Evolutionary conservation across 2,329 filamentous ascomycete genomes (phyloP), one percentile per base, ranked within the genome.

Genomic region (Microsporum ferrugineum): DNA sequence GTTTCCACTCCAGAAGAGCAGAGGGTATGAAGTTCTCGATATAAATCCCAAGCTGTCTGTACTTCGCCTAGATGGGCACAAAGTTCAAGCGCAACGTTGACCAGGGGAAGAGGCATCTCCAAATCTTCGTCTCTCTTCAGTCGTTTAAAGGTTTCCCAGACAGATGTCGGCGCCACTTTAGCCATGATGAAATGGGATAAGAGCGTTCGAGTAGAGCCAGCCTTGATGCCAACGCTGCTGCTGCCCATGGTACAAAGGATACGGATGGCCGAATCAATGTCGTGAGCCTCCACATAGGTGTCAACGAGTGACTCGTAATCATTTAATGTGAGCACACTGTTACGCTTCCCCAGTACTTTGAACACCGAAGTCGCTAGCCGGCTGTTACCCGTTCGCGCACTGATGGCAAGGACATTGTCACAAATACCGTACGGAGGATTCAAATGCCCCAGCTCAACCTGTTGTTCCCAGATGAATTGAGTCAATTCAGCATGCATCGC

Each of bases 251-350:
- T 85, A 65, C 83, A 83, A 14, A 96, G 77, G 1, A 88, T 80
- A 45, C 83, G 81, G 39, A 96, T 79, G 0, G 88, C 87, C 31
- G 84, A 83, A 29, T 76, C 73, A 5, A 92, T 68, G 65, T 94
- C 84, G 1, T 79, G 78, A 2, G 77, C 75, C 14, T 72, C 72
- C 63, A 84, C 78, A 69, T 95, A 89, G 2, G 87, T 82, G 61
- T 89, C 84, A 5, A 91, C 77, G 33, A 96, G 79, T 33, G 87
- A 81, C 71, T 95, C 90, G 73, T 94, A 95, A 70, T 96, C 89
- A 64, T 87, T 80, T 4, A 81, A 73, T 6, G 80, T 77, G 41
- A 91, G 66, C 2, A 64, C 78, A 45, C 81, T 80, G 12, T 79
- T 79, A 29, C 84, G 80, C 6, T 80, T 77, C 3, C 81, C 79